Conservation (phyloP, 2,329 filamentous ascomycete genomes). For the Phaeomoniella chlamydospora region DNA sequence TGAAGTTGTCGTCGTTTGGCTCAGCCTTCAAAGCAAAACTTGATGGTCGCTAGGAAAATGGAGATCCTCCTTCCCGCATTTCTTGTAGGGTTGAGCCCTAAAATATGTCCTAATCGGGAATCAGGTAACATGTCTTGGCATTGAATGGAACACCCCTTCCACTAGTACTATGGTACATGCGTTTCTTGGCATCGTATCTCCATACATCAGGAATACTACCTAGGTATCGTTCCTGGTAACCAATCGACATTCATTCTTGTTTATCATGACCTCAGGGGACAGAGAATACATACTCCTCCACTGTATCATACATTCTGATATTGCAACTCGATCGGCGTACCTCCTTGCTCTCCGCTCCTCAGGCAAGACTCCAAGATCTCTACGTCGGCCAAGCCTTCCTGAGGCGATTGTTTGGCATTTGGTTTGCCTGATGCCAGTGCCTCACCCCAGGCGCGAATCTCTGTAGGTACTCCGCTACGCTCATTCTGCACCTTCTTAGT, state of each 20-base stretch:
- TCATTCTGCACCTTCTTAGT: constrained; percentile 30
- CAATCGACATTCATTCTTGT: no score
- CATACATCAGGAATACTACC: no score
- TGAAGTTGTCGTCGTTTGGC: background rate
- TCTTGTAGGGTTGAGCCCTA: background rate
- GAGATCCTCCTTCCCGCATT: background rate
- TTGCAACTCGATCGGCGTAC: constrained; percentile 8
- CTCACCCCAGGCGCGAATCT: constrained; percentile 37
- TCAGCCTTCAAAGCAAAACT: background rate
- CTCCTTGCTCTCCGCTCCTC: constrained; percentile 19
- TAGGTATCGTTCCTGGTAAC: no score
- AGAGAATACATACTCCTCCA: no score
- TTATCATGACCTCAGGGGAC: no score
- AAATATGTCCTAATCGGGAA: background rate
- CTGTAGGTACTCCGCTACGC: constrained; percentile 34
- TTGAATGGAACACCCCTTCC: no score
- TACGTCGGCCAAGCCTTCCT: constrained; percentile 23
- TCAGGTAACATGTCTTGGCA: no score
- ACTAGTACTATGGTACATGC: no score
- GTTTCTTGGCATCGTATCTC: no score
- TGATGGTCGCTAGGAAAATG: background rate
- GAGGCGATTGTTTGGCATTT: constrained; percentile 29
- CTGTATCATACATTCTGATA: constrained; percentile 6
- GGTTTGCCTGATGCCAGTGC: constrained; percentile 25
- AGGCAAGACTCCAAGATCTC: constrained; percentile 13